Evolutionary conservation across 306 rosid species (phyloP).

Genomic region (Lotus japonicus): DNA sequence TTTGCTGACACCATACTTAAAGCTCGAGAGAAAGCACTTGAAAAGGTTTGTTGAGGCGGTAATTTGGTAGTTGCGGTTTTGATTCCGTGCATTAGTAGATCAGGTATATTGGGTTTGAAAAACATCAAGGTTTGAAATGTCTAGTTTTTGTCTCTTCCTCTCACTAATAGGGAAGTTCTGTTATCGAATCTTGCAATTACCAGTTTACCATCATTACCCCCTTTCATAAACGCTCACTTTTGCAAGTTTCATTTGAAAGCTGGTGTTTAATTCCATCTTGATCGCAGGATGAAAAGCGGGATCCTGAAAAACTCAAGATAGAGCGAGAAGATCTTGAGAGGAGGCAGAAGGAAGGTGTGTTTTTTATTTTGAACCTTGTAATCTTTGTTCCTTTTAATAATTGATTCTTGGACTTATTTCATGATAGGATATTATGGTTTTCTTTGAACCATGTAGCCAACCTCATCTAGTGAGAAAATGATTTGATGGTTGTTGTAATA

Average conservation of each 20-base stretch:
- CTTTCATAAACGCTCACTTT: background rate
- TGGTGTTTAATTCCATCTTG: slow-evolving; percentile 16
- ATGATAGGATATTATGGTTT: too few relatives aligned
- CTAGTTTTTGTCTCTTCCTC: background rate
- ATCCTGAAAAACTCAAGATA: slow-evolving; percentile 75
- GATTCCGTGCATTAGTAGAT: background rate
- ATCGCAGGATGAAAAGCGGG: slow-evolving; percentile 76
- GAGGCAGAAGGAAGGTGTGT: slow-evolving; percentile 72
- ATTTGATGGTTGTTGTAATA: background rate
- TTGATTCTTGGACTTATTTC: too few relatives aligned
- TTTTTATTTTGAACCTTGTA: background rate
- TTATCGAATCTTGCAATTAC: background rate
- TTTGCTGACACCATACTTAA: slow-evolving; percentile 91
- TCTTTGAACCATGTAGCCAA: too few relatives aligned
- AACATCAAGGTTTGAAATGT: background rate
- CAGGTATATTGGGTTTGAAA: background rate
- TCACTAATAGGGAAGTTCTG: background rate
- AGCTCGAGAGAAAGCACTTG: slow-evolving; percentile 93
- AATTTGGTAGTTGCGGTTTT: background rate
- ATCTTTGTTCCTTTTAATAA: too few relatives aligned
- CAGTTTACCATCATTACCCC: background rate
- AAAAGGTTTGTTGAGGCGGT: slow-evolving; percentile 64
- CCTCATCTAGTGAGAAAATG: too few relatives aligned
- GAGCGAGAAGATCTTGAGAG: slow-evolving; percentile 94
- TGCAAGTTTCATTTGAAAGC: background rate